phyloP scores from a whole-genome alignment of 768 basidiomycete genomes.

The Phylloporus arenicola region DNA sequence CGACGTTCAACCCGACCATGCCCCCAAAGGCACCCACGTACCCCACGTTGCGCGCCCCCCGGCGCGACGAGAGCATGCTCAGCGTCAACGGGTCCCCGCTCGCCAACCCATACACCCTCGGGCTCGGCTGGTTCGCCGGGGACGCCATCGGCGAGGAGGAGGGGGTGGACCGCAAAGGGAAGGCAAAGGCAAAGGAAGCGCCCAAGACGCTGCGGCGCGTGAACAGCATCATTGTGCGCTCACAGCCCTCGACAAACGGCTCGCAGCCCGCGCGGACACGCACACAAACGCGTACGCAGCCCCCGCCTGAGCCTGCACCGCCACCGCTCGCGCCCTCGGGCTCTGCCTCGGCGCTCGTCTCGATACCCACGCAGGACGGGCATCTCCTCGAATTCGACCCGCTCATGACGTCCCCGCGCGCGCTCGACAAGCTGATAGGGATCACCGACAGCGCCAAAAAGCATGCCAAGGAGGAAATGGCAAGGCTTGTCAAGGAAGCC shows the following conservation, averaged over 20 bases:
- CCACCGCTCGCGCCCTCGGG: slow-evolving; percentile 6
- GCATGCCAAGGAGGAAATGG: slow-evolving; percentile 73
- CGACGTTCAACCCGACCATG: slow-evolving; percentile 69
- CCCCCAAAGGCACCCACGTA: slow-evolving; percentile 37
- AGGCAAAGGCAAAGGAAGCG: slow-evolving; percentile 24
- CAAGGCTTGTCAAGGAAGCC: slow-evolving; percentile 62
- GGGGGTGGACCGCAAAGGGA: slow-evolving; percentile 15
- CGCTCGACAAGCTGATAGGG: slow-evolving; percentile 71
- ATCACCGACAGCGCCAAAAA: slow-evolving; percentile 81
- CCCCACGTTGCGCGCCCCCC: slow-evolving; percentile 56
- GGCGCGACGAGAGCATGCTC: slow-evolving; percentile 72
- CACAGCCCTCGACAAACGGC: slow-evolving; percentile 15
- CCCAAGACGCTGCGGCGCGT: slow-evolving; percentile 34
- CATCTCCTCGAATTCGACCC: slow-evolving; percentile 84
- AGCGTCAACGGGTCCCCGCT: slow-evolving; percentile 81
- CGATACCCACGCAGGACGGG: slow-evolving; percentile 78
- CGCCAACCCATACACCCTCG: slow-evolving; percentile 70
- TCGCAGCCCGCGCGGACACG: slow-evolving; percentile 13
- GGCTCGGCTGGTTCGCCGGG: slow-evolving; percentile 50
- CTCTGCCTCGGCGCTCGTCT: slow-evolving; percentile 55
- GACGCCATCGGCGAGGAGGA: slow-evolving; percentile 27
- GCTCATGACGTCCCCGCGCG: slow-evolving; percentile 61
- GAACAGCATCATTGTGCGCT: slow-evolving; percentile 56
- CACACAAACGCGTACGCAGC: slow-evolving; percentile 10
- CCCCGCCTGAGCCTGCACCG: slow-evolving; percentile 15